These are phyloP conservation scores for Penicillium parvum DNA, from an alignment of 495 filamentous ascomycete species.

Conservation along the genomic window DNA sequence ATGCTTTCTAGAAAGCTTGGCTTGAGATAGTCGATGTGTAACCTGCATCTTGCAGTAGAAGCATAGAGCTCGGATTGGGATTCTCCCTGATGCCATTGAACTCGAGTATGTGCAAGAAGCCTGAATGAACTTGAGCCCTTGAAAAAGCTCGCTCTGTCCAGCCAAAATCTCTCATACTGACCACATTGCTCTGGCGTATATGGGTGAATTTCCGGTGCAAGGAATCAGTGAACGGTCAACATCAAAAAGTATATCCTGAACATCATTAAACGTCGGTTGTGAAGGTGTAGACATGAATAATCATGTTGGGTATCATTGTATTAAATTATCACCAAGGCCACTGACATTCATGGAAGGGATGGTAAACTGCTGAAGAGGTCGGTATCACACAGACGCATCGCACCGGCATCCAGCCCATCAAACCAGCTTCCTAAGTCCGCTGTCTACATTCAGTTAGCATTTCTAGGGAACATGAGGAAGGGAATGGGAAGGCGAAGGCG, in stretches of 20 bases:
- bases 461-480: background rate
- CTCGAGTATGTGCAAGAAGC: too few relatives aligned
- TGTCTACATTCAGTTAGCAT: slow-evolving; percentile 26
- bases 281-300: background rate
- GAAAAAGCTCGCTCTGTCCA: too few relatives aligned
- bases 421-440: slow-evolving; percentile 35
- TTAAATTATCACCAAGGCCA: too few relatives aligned
- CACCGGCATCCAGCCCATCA: slow-evolving; percentile 25
- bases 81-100: too few relatives aligned
- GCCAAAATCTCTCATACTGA: slow-evolving; percentile 3
- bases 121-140: too few relatives aligned
- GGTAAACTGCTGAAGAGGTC: slow-evolving; percentile 24
- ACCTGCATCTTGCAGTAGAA: background rate
- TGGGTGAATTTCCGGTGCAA: slow-evolving; percentile 52
- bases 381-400: slow-evolving; percentile 30
- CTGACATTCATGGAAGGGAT: background rate
- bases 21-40: background rate
- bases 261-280: background rate
- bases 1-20: slow-evolving; percentile 6
- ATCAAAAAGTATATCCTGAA: background rate
- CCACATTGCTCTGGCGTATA: background rate
- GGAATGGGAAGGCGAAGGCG: background rate
- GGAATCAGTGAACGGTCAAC: slow-evolving; percentile 32
- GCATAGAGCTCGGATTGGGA: background rate
- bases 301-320: background rate